Percentiles rank a stretch among this genome's conserved stretches.
Evolutionary conservation across 140 eudicot genomes (phyloP).

Genomic region (Anethum foeniculum): DNA sequence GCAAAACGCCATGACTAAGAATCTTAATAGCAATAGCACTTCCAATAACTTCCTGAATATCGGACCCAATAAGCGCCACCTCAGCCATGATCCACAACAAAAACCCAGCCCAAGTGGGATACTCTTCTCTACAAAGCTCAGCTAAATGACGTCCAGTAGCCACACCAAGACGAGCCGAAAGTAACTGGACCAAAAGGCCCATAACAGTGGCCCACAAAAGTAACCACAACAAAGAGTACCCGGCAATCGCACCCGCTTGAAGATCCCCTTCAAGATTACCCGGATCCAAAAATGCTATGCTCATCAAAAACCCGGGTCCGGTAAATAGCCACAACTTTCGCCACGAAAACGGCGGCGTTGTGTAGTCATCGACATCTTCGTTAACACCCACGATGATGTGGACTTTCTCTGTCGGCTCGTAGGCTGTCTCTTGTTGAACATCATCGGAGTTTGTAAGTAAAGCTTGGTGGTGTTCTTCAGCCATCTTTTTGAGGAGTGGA

Average conservation of each 20-base stretch:
- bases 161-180: constrained; percentile 91
- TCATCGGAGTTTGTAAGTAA: constrained; percentile 25
- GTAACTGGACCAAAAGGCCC: constrained; percentile 73
- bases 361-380: constrained; percentile 29
- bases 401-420: constrained; percentile 55
- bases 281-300: constrained; percentile 94
- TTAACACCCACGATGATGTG: constrained; percentile 38
- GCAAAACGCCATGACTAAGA: constrained; percentile 63
- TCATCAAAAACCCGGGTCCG: constrained; percentile 91
- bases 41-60: constrained; percentile 96
- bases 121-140: constrained; percentile 89
- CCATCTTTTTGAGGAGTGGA: neutral
- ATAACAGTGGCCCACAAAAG: constrained; percentile 89
- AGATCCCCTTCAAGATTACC: constrained; percentile 93
- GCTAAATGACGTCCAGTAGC: constrained; percentile 91
- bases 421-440: constrained; percentile 42
- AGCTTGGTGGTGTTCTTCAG: constrained; percentile 26
- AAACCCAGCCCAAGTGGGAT: constrained; percentile 82
- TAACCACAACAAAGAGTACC: constrained; percentile 77
- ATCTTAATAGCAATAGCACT: constrained; percentile 93
- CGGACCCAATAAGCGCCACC: constrained; percentile 77
- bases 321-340: constrained; percentile 84
- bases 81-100: constrained; percentile 88
- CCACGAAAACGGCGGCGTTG: constrained; percentile 84
- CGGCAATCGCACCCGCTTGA: constrained; percentile 93